Base-by-base conservation (phyloP, 176 grass and related monocot species). In the Tillandsia leiboldiana region DNA sequence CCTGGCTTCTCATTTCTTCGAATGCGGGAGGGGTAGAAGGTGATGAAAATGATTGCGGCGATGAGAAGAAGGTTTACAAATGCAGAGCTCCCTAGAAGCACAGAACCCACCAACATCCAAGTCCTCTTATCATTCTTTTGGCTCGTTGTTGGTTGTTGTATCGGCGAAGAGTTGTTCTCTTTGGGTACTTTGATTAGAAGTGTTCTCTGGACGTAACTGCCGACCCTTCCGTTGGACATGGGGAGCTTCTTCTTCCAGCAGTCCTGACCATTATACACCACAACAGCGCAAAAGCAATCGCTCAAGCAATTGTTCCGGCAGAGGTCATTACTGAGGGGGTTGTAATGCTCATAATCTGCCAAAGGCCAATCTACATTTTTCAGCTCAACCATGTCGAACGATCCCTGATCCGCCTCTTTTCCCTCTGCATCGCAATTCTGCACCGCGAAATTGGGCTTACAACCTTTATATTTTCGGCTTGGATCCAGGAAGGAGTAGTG, bases 401-500 rank as follows among this genome's bases (percentile, higher is more conserved):
- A 58, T 71, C 53, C 69, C 48, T 65, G 50, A 53, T 11, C 58
- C 10, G 20, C 70, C 11, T 12, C 68, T 20, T 23, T 12, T 42
- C 82, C 78, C 66, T 91, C 69, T 12, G 64, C n/a, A 17, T 85
- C 28, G 7, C 89, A 88, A 13, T 70, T 85, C 50, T 85, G 85
- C 50, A 59, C 26, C n/a, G 56, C 0, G 51, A 87, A 88, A 14
- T 88, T 75, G 0, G 76, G 70, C 28, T 65, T 83, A 53, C 85
- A 92, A 8, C 89, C 89, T 78, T 73, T 61, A 12, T 49, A 51
- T 66, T 9, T 62, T 42, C 53, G 58, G 29, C 8, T 57, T 2
- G 29, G 74, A 52, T 92, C 89, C 11, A 88, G 5, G 51, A 85
- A 92, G 1, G 82, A 83, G 51, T 88, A 88, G 1, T 69, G 12